Conservation (phyloP, 768 basidiomycete species). For the Candolleomyces aberdarensis region DNA sequence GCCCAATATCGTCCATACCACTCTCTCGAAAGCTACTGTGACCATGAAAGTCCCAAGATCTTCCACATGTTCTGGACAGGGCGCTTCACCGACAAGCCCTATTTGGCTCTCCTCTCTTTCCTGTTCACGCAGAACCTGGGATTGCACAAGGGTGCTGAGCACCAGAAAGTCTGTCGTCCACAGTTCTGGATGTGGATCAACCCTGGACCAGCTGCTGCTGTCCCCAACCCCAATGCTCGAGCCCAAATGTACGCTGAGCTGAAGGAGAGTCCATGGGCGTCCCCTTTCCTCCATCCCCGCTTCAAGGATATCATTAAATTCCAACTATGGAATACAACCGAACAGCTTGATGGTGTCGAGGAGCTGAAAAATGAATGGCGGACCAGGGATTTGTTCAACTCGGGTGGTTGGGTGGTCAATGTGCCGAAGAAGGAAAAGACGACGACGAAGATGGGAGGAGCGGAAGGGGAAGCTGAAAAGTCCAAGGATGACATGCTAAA, state of each 20-base stretch:
- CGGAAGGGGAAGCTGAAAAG: constrained; percentile 28
- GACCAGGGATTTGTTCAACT: constrained; percentile 81
- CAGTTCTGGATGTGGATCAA: constrained; percentile 99
- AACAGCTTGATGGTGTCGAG: constrained; percentile 87
- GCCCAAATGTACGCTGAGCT: constrained; percentile 83
- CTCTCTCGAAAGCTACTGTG: constrained; percentile 63
- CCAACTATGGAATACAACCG: constrained; percentile 98
- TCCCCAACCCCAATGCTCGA: constrained; percentile 80
- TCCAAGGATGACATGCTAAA: constrained; percentile 46
- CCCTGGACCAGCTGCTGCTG: constrained; percentile 85
- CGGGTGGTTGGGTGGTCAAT: constrained; percentile 72
- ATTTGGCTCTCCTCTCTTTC: constrained; percentile 91
- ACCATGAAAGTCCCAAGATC: constrained; percentile 78
- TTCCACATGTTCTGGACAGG: constrained; percentile 99
- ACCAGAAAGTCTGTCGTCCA: constrained; percentile 71
- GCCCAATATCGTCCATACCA: constrained; percentile 55
- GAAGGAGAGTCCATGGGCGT: constrained; percentile 86
- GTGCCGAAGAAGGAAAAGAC: constrained; percentile 24
- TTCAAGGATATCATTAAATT: constrained; percentile 94
- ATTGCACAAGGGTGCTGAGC: constrained; percentile 58
- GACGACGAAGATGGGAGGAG: background rate
- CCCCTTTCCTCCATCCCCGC: constrained; percentile 89
- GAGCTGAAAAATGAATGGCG: constrained; percentile 94
- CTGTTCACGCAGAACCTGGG: constrained; percentile 94
- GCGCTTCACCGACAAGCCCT: constrained; percentile 97